Conservation (phyloP, 2,329 filamentous ascomycete genomes). For the Cordyceps cicadae region DNA sequence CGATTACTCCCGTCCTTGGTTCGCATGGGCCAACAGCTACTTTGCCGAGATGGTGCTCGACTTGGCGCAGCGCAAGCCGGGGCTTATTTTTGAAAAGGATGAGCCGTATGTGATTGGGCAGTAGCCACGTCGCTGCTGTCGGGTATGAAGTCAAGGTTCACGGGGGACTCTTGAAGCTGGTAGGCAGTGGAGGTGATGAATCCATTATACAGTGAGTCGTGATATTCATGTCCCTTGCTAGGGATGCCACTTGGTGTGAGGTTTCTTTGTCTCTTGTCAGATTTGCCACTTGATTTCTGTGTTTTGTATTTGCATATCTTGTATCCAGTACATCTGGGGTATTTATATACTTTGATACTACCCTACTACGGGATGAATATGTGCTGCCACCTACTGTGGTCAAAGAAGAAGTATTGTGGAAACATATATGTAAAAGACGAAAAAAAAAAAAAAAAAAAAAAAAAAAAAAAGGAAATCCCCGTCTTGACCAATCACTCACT, state of each 20-base stretch:
- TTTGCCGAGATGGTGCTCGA: slow-evolving; percentile 50
- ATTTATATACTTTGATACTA: too few relatives aligned
- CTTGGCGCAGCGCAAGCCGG: slow-evolving; percentile 71
- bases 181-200: not conserved
- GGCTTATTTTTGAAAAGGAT: slow-evolving; percentile 47
- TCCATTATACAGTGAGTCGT: not conserved
- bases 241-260: too few relatives aligned
- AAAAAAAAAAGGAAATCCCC: not conserved
- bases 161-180: not conserved
- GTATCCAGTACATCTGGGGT: too few relatives aligned
- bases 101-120: slow-evolving; percentile 11
- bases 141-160: not conserved
- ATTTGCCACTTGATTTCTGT: too few relatives aligned
- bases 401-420: not conserved
- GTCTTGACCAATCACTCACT: not conserved
- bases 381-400: too few relatives aligned
- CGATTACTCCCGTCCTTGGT: slow-evolving; percentile 38
- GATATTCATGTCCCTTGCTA: too few relatives aligned
- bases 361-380: too few relatives aligned
- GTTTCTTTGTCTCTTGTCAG: too few relatives aligned
- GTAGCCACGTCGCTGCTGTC: not conserved
- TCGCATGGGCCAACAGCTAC: slow-evolving; percentile 35
- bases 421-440: not conserved
- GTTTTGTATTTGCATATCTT: not conserved
- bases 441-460: not conserved